Evolutionary conservation across 495 filamentous ascomycete species (phyloP).

Genomic region (Geopyxis carbonaria): DNA sequence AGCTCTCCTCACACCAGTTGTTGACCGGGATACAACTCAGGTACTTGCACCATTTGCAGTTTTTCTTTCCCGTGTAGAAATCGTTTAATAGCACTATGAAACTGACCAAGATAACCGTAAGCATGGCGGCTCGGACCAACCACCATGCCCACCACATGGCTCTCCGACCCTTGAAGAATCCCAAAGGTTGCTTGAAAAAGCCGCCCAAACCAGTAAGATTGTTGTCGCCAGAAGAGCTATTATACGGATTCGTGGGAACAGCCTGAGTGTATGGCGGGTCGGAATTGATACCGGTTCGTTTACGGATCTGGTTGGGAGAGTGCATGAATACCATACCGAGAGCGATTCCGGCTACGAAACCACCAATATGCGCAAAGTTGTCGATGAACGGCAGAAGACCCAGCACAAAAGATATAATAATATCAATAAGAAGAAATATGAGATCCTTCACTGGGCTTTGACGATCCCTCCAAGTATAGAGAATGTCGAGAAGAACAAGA

Average conservation of each 20-base stretch:
- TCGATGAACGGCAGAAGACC: constrained; percentile 85
- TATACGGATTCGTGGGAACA: constrained; percentile 8
- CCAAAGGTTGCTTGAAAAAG: constrained; percentile 51
- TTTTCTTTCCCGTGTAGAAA: constrained; percentile 60
- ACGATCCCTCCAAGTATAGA: constrained; percentile 78
- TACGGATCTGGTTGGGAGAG: constrained; percentile 63
- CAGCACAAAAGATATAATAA: constrained; percentile 77
- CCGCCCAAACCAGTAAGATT: constrained; percentile 26
- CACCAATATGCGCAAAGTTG: constrained; percentile 95
- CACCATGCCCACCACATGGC: constrained; percentile 97
- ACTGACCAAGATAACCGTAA: constrained; percentile 58
- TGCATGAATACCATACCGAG: constrained; percentile 74
- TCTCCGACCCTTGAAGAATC: constrained; percentile 82
- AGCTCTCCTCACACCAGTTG: constrained; percentile 72
- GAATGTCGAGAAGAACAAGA: constrained; percentile 66
- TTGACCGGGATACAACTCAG: constrained; percentile 74
- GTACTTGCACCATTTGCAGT: constrained; percentile 84
- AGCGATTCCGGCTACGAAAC: constrained; percentile 80
- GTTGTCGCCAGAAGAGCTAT: constrained; percentile 30
- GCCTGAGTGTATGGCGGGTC: constrained; percentile 39
- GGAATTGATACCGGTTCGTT: constrained; percentile 52
- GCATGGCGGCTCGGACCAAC: constrained; percentile 63
- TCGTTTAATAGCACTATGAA: constrained; percentile 76
- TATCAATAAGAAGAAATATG: constrained; percentile 64
- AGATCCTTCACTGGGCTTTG: constrained; percentile 60